Evolutionary conservation across 1,139 yeast species (phyloP).

Genomic region (Candida pseudoviswanathii): DNA sequence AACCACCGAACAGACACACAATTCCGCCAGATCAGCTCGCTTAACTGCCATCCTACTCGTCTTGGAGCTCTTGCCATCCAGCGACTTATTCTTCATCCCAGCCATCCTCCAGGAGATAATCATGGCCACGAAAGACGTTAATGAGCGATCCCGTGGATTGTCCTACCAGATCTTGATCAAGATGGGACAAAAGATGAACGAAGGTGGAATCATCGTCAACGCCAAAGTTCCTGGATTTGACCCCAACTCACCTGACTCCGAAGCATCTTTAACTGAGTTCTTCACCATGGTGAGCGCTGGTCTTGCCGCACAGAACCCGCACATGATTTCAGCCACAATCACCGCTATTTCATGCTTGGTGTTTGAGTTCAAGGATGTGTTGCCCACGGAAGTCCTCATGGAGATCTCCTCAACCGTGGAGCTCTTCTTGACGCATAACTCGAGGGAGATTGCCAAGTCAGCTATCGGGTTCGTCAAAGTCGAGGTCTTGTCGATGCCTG

Average conservation of each 20-base stretch:
- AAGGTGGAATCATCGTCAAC: constrained; percentile 71
- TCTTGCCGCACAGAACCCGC: constrained; percentile 89
- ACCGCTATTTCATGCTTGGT: constrained; percentile 87
- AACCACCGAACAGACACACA: constrained; percentile 61
- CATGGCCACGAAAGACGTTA: constrained; percentile 88
- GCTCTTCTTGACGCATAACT: constrained; percentile 84
- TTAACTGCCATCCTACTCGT: constrained; percentile 65
- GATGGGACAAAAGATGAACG: constrained; percentile 78
- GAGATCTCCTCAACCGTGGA: constrained; percentile 90
- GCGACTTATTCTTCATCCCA: constrained; percentile 76
- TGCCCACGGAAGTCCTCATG: constrained; percentile 57
- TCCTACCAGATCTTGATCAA: constrained; percentile 75
- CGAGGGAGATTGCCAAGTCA: constrained; percentile 90
- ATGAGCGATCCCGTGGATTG: constrained; percentile 85
- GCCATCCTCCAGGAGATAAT: constrained; percentile 84
- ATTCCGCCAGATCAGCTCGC: constrained; percentile 82
- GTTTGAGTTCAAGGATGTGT: constrained; percentile 75
- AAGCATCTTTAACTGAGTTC: constrained; percentile 75
- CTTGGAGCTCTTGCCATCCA: constrained; percentile 59
- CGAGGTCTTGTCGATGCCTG: constrained; percentile 82
- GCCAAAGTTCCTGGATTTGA: constrained; percentile 72
- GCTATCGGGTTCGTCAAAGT: constrained; percentile 95
- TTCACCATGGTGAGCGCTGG: constrained; percentile 97
- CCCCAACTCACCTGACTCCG: constrained; percentile 56
- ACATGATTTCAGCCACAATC: constrained; percentile 94